Conservation (phyloP, 164 flowering plant species). For the Pachysandra terminalis region DNA sequence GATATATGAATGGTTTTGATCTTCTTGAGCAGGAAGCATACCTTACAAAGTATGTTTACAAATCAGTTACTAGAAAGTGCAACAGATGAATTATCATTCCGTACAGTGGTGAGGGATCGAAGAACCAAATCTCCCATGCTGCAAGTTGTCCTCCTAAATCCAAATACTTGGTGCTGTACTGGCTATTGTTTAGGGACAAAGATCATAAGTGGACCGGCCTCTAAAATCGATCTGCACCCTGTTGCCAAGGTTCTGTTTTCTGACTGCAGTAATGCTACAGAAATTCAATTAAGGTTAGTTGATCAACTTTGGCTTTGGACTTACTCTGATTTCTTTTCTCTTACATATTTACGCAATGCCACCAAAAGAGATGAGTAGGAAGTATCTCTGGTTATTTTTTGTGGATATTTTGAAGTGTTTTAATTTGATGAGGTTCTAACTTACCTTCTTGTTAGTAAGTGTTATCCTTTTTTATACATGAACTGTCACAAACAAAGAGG, state of each 20-base stretch:
- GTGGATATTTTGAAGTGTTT: neutral
- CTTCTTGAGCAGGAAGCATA: conserved; percentile 54
- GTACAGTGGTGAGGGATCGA: conserved; percentile 72
- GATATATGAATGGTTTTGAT: conserved; percentile 3
- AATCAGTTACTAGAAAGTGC: conserved; percentile 70
- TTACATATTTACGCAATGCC: neutral
- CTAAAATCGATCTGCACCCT: conserved; percentile 51
- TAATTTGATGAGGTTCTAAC: neutral
- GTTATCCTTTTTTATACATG: too few species aligned
- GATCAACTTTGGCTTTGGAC: neutral
- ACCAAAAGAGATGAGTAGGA: neutral
- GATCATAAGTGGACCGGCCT: conserved; percentile 19
- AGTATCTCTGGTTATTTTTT: neutral
- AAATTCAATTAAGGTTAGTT: conserved; percentile 51
- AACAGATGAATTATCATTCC: conserved; percentile 73
- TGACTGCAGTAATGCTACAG: conserved; percentile 32
- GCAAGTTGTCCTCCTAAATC: conserved; percentile 74
- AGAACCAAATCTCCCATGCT: conserved; percentile 44
- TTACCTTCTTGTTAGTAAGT: too few species aligned
- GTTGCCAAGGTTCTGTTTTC: conserved; percentile 73
- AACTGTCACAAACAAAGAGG: too few species aligned
- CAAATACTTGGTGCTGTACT: conserved; percentile 63
- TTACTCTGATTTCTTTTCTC: neutral
- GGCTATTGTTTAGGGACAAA: conserved; percentile 42
- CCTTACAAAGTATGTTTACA: conserved; percentile 68